Evolutionary conservation across 805 yeast genomes (phyloP), one percentile per base, ranked within the genome.

Genomic region (Cyberlindnera japonica): DNA sequence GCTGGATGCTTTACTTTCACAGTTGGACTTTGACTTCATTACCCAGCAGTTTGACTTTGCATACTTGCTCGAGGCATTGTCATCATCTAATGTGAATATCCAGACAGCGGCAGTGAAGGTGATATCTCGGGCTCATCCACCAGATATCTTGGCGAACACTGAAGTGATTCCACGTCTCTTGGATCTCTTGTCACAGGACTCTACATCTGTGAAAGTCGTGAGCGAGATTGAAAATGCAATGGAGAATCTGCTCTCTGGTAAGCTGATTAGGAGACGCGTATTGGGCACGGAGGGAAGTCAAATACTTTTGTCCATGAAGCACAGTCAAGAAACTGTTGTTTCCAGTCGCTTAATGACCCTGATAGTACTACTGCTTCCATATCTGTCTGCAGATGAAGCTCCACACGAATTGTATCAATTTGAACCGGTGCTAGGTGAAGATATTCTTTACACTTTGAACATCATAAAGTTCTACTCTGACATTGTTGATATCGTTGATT

Each of bases 131-230:
- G 54, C 61, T 1, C 33, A 42, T 6, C 59, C 59, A 1, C 42
- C 47, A 6, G 61, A 56, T 27, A 35, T 53, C 15, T 11, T 56
- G 1, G 48, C 59, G 6, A 50, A 54, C 15, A 50, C 59, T 0
- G 53, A 47, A 26, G 26, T 56, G 4, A 23, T 56, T 8, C 54
- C 53, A 15, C 20, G 20, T 2, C 26, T 38, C 3, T 20, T 55
- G 7, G 38, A 36, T 2, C 23, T 48, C 0, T 14, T 55, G 12
- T 24, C 47, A 1, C 10, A 31, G 8, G 30, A 37, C 2, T 22
- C 13, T 1, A 42, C 52, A 1, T 16, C 50, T 0, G 35, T 52
- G 4, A 40, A 18, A 11, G 40, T 54, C 2, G 50, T 52, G 13
- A 47, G 37, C 38, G 54, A 53, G 17, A 31, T 52, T 20, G 59